Base-by-base conservation (phyloP, 495 filamentous ascomycete genomes). In the Podospora appendiculata region DNA sequence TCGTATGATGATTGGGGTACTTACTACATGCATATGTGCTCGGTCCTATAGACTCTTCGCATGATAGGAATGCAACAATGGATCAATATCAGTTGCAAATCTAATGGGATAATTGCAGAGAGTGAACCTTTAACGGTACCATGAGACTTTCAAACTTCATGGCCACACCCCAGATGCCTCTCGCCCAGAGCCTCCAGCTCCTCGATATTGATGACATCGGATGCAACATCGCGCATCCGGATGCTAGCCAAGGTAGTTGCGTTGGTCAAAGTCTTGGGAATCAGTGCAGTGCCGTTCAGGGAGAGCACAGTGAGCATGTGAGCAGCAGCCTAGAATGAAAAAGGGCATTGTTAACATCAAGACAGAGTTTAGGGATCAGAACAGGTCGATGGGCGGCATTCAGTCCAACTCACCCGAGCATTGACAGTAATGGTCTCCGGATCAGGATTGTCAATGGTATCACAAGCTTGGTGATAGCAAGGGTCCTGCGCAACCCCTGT, bases 381-480 rank as follows among this genome's bases (percentile, higher is more conserved):
- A 5, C n/a, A 25, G 25, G 25, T 25, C 25, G 5, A 25, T 25
- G 25, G 2, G 5, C 5, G 25, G 25, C 2, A 25, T 25, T 25
- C 25, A 25, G 25, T 25, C 25, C 12, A 18, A 42, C 51, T 51
- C 47, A 57, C 69, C 66, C 65, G 50, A 25, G 71, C 61, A 38
- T 73, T 73, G 40, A 60, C 54, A 2, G 71, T 70, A 47, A 73
- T 46, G 5, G 65, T 63, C n/a, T 70, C 63, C 40, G 59, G 50
- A 39, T 74, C 67, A 13, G 69, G 59, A 52, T 76, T 76, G 6
- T 58, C 52, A 41, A 69, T 66, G 4, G 53, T 64, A 52, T 76
- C 73, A 43, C 73, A 75, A 0, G 53, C 65, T 42, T 70, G 67
- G 51, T 76, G 73, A 48, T 76, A 76, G 50, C 72, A 75, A 13